Percentiles rank a stretch among this genome's conserved stretches.
Conservation (phyloP, 306 rosid genomes). For the Trifolium dubium region DNA sequence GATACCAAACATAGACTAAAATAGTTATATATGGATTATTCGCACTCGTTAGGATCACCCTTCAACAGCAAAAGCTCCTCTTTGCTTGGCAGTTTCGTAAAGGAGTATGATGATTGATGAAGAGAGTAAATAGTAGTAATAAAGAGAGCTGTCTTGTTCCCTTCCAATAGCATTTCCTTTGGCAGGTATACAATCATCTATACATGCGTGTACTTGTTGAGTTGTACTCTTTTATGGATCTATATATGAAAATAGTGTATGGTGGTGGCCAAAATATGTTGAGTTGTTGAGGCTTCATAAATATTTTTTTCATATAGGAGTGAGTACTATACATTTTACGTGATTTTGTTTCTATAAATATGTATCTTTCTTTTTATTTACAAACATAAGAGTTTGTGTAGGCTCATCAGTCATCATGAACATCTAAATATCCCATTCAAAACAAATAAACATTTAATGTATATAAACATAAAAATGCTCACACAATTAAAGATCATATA, state of each 20-base stretch:
- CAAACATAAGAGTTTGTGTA: not conserved
- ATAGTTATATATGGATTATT: not conserved
- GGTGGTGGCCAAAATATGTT: not conserved
- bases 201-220: slow-evolving; percentile 8
- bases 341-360: not conserved
- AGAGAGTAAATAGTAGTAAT: slow-evolving; percentile 9
- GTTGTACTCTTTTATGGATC: not conserved
- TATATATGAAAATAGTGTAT: not conserved
- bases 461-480: too few relatives aligned
- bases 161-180: slow-evolving; percentile 20
- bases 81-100: slow-evolving; percentile 35
- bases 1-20: not conserved
- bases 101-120: slow-evolving; percentile 33
- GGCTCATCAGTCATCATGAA: not conserved
- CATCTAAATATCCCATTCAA: not conserved
- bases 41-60: not conserved
- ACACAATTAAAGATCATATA: too few relatives aligned
- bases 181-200: slow-evolving; percentile 8
- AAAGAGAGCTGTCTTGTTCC: slow-evolving; percentile 17
- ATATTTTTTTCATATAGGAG: not conserved
- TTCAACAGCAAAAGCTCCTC: slow-evolving; percentile 4
- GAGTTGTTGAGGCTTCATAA: slow-evolving; percentile 1
- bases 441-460: too few relatives aligned
- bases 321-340: not conserved
- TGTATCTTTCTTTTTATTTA: not conserved